Evolutionary conservation across 148 eudicot genomes (phyloP), one percentile per base, ranked within the genome.

Genomic region (Heliosperma pusillum): DNA sequence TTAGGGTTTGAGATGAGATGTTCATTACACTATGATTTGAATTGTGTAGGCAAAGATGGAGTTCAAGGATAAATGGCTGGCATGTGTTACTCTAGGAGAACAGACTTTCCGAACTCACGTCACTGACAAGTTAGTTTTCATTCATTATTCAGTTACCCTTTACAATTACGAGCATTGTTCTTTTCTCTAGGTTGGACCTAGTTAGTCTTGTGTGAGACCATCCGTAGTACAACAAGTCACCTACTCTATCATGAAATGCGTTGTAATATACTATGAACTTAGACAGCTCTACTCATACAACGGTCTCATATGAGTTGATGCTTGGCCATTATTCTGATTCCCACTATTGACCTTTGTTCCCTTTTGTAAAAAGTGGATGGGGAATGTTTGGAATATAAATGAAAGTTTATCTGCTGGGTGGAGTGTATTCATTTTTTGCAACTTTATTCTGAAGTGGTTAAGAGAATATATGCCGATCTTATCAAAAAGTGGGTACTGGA

Each of bases 21-120:
- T 10, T 64, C 9, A 66, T 65, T 40, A 20, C 2, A 19, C 20
- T 29, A 58, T 70, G 21, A 15, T 52, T 70, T 4, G 22, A 70
- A 68, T 66, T 45, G 33, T 77, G 21, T 65, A 85, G 98, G 98
- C 96, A 57, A 90, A 90, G 82, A 91, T 94, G 98, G 80, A 85
- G 52, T 87, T 91, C 84, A 87, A 88, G 86, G 98, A 94, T 80
- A 94, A 86, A 76, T 94, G 97, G 97, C 76, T 91, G 67, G 96
- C 96, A 10, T 94, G 97, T 80, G 85, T 94, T 82, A 80, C 98
- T 7, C 75, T 94, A 19, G 98, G 98, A 10, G 97, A 91, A 79
- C 98, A 90, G 80, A 94, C 98, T 59, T 91, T 86, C 72, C 93
- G 97, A 13, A 91, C 97, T 27, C 81, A 73, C 58, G 72, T 88